phyloP scores from a whole-genome alignment of 2,329 filamentous ascomycete genomes.

The Neophaeococcomyces aloes region DNA sequence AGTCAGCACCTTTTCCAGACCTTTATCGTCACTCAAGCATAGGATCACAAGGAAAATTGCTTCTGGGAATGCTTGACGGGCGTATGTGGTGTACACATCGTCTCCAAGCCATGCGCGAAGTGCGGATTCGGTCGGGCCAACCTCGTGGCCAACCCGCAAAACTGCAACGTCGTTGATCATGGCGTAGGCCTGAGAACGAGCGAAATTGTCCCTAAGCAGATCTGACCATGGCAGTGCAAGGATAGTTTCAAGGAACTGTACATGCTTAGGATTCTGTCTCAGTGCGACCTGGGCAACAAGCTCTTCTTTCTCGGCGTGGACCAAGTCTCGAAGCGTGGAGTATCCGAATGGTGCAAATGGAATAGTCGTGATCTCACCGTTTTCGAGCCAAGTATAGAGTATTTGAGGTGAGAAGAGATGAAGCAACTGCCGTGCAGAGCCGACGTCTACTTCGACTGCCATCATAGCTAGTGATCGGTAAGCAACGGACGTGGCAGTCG shows the following conservation, averaged over 20 bases:
- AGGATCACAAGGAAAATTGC: conserved; percentile 68
- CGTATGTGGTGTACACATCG: conserved; percentile 50
- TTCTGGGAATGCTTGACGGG: conserved; percentile 62
- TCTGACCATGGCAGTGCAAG: conserved; percentile 46
- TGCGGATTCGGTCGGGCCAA: conserved; percentile 51
- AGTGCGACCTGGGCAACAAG: conserved; percentile 71
- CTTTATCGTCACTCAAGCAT: conserved; percentile 65
- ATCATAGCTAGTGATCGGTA: conserved; percentile 59
- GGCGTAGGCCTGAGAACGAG: conserved; percentile 71
- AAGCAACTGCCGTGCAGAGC: conserved; percentile 59
- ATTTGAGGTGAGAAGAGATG: conserved; percentile 77
- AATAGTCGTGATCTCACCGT: conserved; percentile 56
- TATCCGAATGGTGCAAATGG: conserved; percentile 84
- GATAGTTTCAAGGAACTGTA: conserved; percentile 48
- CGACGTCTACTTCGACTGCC: conserved; percentile 53
- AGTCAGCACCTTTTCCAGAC: conserved; percentile 56
- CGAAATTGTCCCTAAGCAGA: conserved; percentile 59
- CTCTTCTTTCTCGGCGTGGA: conserved; percentile 64
- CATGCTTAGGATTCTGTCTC: conserved; percentile 58
- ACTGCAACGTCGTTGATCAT: conserved; percentile 62
- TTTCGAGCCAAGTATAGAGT: conserved; percentile 78
- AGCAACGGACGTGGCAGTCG: conserved; percentile 57
- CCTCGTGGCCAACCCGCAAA: conserved; percentile 32
- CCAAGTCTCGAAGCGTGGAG: conserved; percentile 53
- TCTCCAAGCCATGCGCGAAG: conserved; percentile 60